Percentiles rank a stretch among this genome's conserved stretches.
phyloP scores from a whole-genome alignment of 1,284 basidiomycete species.

The Heterobasidion parviporum region DNA sequence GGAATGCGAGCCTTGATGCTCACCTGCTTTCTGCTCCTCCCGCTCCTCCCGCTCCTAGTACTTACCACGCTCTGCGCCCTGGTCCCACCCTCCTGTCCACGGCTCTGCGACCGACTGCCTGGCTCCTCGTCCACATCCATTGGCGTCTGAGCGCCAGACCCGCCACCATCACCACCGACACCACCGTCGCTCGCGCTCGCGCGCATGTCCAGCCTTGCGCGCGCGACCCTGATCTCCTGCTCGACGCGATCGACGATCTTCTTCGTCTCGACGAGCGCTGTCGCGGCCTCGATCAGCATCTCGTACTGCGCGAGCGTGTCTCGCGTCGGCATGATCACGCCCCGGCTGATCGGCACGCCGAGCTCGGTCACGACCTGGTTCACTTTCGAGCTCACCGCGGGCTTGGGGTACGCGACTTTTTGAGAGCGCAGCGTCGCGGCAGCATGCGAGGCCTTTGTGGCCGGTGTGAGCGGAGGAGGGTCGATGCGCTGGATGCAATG shows the following conservation, averaged over 20 bases:
- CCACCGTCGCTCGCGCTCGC: constrained; percentile 24
- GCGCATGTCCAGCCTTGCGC: constrained; percentile 55
- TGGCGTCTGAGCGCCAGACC: constrained; percentile 17
- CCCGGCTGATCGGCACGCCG: constrained; percentile 60
- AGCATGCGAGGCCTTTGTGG: constrained; percentile 65
- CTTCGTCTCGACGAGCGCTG: constrained; percentile 78
- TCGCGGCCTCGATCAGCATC: constrained; percentile 61
- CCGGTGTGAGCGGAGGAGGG: constrained; percentile 35
- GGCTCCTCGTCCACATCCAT: constrained; percentile 27
- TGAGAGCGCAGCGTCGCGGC: constrained; percentile 77
- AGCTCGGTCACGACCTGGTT: constrained; percentile 70
- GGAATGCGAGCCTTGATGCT: neutral
- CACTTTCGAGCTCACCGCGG: constrained; percentile 66
- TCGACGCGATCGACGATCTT: constrained; percentile 81
- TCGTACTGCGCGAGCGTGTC: constrained; percentile 72
- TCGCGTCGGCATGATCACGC: constrained; percentile 90
- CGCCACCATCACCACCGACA: constrained; percentile 7
- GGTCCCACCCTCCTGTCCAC: constrained; percentile 24
- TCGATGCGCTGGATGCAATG: constrained; percentile 75
- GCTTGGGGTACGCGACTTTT: constrained; percentile 73
- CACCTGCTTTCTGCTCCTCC: constrained; percentile 53
- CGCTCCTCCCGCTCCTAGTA: constrained; percentile 44
- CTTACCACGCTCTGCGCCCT: constrained; percentile 61
- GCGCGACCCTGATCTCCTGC: constrained; percentile 70
- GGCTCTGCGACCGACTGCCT: constrained; percentile 26